A percentile compares a stretch with the other conserved stretches of the same genome.
Conservation (phyloP, 164 flowering plant genomes). For the Warburgia ugandensis region DNA sequence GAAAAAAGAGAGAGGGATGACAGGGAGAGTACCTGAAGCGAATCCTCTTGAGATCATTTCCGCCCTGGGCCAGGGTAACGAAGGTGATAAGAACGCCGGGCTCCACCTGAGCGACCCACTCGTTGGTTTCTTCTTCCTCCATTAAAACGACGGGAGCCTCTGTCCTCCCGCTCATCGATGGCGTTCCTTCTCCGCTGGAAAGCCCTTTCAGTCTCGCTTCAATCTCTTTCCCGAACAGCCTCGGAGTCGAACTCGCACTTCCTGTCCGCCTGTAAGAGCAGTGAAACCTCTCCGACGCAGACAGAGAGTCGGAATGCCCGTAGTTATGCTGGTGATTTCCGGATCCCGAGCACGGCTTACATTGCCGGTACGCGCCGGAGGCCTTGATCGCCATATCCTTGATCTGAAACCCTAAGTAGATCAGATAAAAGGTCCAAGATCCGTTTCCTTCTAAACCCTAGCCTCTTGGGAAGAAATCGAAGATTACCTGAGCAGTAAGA, state of each 20-base stretch:
- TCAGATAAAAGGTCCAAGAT: not conserved
- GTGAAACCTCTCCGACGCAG: conserved; percentile 61
- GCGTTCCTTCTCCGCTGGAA: conserved; percentile 80
- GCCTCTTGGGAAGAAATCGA: not conserved
- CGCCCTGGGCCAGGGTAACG: conserved; percentile 72
- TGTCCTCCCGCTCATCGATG: conserved; percentile 56
- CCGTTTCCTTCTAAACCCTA: not conserved
- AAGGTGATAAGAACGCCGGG: conserved; percentile 93
- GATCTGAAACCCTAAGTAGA: conserved; percentile 38
- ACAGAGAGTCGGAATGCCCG: conserved; percentile 54
- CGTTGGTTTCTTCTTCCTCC: conserved; percentile 88
- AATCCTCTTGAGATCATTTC: conserved; percentile 87
- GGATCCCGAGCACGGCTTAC: conserved; percentile 83
- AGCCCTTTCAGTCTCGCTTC: conserved; percentile 57
- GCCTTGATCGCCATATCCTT: conserved; percentile 94
- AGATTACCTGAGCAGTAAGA: conserved; percentile 5
- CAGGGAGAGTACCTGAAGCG: conserved; percentile 97
- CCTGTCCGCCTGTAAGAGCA: conserved; percentile 55
- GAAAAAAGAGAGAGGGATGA: too few species aligned
- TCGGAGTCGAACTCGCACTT: conserved; percentile 55
- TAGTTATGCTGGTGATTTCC: conserved; percentile 30
- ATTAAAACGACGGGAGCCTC: conserved; percentile 56
- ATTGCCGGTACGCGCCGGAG: conserved; percentile 76
- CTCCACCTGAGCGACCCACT: conserved; percentile 98
- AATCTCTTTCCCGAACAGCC: conserved; percentile 72